Conservation (phyloP, 2,329 filamentous ascomycete genomes). For the Didymella segeticola region DNA sequence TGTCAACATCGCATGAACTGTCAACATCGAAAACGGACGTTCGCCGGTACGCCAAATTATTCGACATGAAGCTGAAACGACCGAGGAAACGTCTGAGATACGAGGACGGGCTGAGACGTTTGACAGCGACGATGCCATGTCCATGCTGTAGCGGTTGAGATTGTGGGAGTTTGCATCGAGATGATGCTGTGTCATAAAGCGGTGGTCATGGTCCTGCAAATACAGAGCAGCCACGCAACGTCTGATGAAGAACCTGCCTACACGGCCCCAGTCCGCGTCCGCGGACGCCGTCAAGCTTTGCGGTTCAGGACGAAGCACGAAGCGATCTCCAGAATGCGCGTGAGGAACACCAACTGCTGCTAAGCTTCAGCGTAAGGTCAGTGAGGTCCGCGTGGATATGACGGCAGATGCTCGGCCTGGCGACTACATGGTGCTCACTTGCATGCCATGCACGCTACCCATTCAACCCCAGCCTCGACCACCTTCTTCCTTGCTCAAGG, state of each 20-base stretch:
- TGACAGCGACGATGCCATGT: slow-evolving; percentile 10
- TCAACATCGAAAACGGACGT: slow-evolving; percentile 10
- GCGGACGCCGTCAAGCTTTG: not conserved
- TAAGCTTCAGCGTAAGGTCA: not conserved
- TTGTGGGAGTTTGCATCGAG: slow-evolving; percentile 1
- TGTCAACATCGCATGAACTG: slow-evolving; percentile 15
- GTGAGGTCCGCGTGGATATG: not conserved
- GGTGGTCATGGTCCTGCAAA: slow-evolving; percentile 1
- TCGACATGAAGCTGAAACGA: slow-evolving; percentile 17
- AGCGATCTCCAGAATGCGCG: not conserved
- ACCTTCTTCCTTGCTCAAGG: not conserved
- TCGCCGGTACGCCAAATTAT: slow-evolving; percentile 8
- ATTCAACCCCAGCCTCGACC: not conserved
- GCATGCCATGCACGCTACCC: not conserved
- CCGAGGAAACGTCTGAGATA: slow-evolving; percentile 10
- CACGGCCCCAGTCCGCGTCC: not conserved
- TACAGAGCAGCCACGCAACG: not conserved
- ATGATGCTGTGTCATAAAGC: slow-evolving; percentile 8
- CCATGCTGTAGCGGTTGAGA: slow-evolving; percentile 13
- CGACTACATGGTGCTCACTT: not conserved
- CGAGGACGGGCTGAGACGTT: not conserved
- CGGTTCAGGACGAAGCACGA: not conserved
- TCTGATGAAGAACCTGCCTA: not conserved
- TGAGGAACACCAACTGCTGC: no score
- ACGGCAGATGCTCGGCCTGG: not conserved